Evolutionary conservation across 768 basidiomycete genomes (phyloP), one percentile per base, ranked within the genome.

Genomic region (Hericium coralloides): DNA sequence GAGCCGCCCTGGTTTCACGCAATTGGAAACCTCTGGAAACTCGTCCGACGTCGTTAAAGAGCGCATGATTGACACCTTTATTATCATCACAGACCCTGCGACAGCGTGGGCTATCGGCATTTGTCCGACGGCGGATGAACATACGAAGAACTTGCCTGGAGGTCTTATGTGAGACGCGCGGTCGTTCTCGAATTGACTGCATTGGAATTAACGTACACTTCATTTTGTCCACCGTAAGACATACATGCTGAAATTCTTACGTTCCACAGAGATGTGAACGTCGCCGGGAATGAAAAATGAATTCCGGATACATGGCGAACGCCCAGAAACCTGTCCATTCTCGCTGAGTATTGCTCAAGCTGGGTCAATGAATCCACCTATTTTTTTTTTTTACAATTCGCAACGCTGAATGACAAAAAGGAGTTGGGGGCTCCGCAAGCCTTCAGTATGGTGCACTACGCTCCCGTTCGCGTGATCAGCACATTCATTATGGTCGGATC

Each of bases 241-340:
- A 9, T 31, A 31, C 31, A 31, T 31, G 31, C 31, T 31, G 31
- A 9, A 31, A 31, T 6, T 6, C 31, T 31, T 6, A 8, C 2
- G 31, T 31, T 31, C 31, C 15, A 2, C 31, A 55, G 55, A 49
- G 5, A 55, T 56, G 55, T 56, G 12, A 56, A 56, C 26, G 12
- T 18, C 12, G 38, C 8, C 38, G 49, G 49, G 3, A 41, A 25
- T 17, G 20, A n/a, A n/a, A n/a, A n/a, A n/a, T 56, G 47, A 47
- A 56, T 12, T 47, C 48, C 18, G 55, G 55, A 38, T 56, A 48
- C 55, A 1, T 20, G 10, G 55, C 55, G 48, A 15, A 20, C 31
- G 3, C 25, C 20, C 36, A 7, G 8, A 15, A 12, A 23, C 23
- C 20, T n/a, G 20, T 2, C 52, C 20, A 17, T n/a, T 38, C 52